Base-by-base conservation (phyloP, 352 stramenopile genomes). In the Globisporangium megalacanthum region DNA sequence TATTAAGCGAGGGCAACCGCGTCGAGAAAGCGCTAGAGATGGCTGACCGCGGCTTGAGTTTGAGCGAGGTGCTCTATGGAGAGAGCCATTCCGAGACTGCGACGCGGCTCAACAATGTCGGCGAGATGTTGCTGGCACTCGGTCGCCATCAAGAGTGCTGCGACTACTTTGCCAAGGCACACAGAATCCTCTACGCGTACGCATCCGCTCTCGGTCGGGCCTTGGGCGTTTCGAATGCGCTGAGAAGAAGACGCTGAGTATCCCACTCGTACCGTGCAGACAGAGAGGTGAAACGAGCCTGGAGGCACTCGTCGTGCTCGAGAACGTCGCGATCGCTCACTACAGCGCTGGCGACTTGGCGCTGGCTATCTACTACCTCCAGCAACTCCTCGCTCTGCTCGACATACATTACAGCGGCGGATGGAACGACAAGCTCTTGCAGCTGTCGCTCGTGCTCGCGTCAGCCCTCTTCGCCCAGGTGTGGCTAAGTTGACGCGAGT, bases 301-400 rank as follows among this genome's bases (percentile, higher is more conserved):
- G 4, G 62, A 77, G 42, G 62, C 69, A 4, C 50, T 69, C 13
- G 31, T 54, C 1, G 65, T 67, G 7, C 54, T 87, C 4, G 79
- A 89, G 65, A 89, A 86, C 49, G n/a, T 74, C 13, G 70, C 72
- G 7, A 70, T 84, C 14, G 68, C 70, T 3, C 70, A 60, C 20
- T 33, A 72, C 6, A 45, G 60, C 0, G 55, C 47, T 4, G 52
- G 52, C 0, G 54, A 65, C 1, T 36, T 65, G 1, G 51, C 41
- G 1, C 20, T 58, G 2, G 64, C 72, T 0, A 64, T 86, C 47
- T 49, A 14, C 29, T 47, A 70, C 17, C 55, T 92, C 15, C 54
- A 64, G n/a, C 46, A 57, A 20, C 59, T 82, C 19, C 61, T 79
- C 10, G 42, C 46, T 7, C 56, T 64, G 1, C 56, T 86, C 5